Evolutionary conservation across 768 basidiomycete genomes (phyloP).

Genomic region (Lanmaoa rubissima): DNA sequence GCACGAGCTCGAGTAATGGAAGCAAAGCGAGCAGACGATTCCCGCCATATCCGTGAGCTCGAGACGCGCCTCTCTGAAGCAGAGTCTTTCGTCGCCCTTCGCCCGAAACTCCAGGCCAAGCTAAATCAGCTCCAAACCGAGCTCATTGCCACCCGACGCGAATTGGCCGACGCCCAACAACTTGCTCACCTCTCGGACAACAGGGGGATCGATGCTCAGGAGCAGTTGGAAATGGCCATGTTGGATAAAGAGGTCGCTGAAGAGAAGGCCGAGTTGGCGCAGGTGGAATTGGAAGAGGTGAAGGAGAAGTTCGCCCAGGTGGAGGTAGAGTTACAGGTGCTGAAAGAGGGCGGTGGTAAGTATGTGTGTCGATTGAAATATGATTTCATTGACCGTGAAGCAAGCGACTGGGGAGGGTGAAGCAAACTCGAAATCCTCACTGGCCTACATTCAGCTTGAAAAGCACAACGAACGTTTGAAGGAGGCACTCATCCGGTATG

Average conservation of each 20-base stretch:
- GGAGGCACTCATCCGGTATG: slow-evolving; percentile 85
- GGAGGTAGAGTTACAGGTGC: slow-evolving; percentile 80
- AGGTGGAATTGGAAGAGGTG: slow-evolving; percentile 73
- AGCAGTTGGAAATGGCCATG: slow-evolving; percentile 93
- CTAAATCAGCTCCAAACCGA: slow-evolving; percentile 79
- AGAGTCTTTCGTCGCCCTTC: slow-evolving; percentile 75
- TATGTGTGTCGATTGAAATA: not conserved
- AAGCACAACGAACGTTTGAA: slow-evolving; percentile 96
- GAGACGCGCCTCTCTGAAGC: slow-evolving; percentile 84
- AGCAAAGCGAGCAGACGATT: slow-evolving; percentile 81
- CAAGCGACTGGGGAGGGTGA: slow-evolving; percentile 28
- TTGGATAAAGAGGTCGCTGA: slow-evolving; percentile 97
- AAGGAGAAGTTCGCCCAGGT: slow-evolving; percentile 75
- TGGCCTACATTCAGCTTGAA: slow-evolving; percentile 84
- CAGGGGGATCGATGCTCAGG: slow-evolving; percentile 73
- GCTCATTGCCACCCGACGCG: slow-evolving; percentile 69
- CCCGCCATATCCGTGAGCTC: slow-evolving; percentile 78
- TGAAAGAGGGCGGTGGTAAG: slow-evolving; percentile 56
- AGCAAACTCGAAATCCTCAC: slow-evolving; percentile 48
- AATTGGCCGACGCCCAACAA: slow-evolving; percentile 74
- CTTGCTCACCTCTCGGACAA: slow-evolving; percentile 68
- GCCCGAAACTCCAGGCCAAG: slow-evolving; percentile 91
- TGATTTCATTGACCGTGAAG: slow-evolving; percentile 1
- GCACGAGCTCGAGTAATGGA: slow-evolving; percentile 85
- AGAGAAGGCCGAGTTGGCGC: slow-evolving; percentile 80